Evolutionary conservation across 106 monocot species (phyloP), one percentile per base, ranked within the genome.

Genomic region (Phalaenopsis equestris): DNA sequence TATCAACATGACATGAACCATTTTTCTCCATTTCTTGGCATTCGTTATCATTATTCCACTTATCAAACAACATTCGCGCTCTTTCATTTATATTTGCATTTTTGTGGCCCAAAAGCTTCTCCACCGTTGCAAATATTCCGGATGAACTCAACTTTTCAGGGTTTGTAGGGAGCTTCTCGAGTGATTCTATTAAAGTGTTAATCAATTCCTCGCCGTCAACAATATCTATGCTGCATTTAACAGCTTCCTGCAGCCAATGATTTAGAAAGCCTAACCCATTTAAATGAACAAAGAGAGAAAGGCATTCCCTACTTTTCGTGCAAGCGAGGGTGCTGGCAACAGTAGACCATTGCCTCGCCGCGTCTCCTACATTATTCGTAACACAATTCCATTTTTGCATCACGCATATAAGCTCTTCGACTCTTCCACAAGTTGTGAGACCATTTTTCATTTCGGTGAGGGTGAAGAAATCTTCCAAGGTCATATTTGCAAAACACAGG

Each of bases 391-490:
- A 88, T 67, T 84, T 86, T 78, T 82, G 83, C 79, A 96, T 86
- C 67, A 86, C 61, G 42, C 82, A 84, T 74, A 96, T n/a, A 16
- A 96, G 85, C 80, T 96, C 93, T 81, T 96, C 83, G 77, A 93
- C 88, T 73, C 96, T 86, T 39, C 75, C 49, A 82, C 84, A 80
- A 68, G 81, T 85, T 72, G 86, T 74, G 68, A 96, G 88, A 64
- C 96, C 96, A 88, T 96, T 81, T 75, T 91, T 91, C 90, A 96
- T 91, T 81, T 96, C 96, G 84, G 87, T 87, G 8, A 90, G 85
- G 30, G 93, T 93, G 79, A 93, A 90, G 81, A 93, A 91, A 88
- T 91, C 90, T 80, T 89, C 91, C 4, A 91, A 84, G 41, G 85
- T 85, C 90, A 92, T 95, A 56, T 30, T 7, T 84, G 79, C 21